Evolutionary conservation across 2,329 filamentous ascomycete genomes (phyloP).

Genomic region (Fusarium armeniacum): DNA sequence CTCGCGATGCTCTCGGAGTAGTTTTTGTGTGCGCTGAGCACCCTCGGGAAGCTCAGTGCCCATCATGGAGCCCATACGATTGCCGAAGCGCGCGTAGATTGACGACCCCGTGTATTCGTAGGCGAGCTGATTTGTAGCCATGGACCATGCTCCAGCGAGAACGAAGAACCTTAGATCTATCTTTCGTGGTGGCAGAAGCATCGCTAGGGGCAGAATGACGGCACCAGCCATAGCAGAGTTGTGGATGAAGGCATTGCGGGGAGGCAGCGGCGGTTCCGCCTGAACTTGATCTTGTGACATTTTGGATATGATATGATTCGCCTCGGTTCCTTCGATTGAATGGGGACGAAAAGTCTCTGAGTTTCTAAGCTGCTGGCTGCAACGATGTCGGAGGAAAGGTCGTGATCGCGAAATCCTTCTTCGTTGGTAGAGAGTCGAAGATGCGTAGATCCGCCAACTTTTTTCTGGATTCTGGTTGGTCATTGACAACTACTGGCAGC

Average conservation of each 20-base stretch:
- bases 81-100: slow-evolving; percentile 62
- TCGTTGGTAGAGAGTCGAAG: slow-evolving; percentile 9
- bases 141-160: slow-evolving; percentile 65
- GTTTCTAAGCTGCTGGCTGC: neutral
- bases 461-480: slow-evolving; percentile 34
- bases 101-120: slow-evolving; percentile 70
- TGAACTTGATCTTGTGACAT: slow-evolving; percentile 52
- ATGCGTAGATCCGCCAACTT: slow-evolving; percentile 35
- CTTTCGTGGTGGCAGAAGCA: slow-evolving; percentile 66
- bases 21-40: slow-evolving; percentile 62
- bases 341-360: neutral
- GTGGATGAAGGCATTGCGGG: slow-evolving; percentile 59
- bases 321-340: neutral
- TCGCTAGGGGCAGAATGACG: slow-evolving; percentile 62
- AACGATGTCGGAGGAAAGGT: neutral
- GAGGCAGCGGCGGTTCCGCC: slow-evolving; percentile 50
- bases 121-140: slow-evolving; percentile 68
- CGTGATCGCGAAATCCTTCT: slow-evolving; percentile 22
- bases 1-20: slow-evolving; percentile 63
- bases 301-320: neutral
- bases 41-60: slow-evolving; percentile 70
- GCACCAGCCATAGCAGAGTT: slow-evolving; percentile 64
- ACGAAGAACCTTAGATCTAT: slow-evolving; percentile 65
- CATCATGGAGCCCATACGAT: slow-evolving; percentile 61
- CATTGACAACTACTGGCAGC: neutral